Evolutionary conservation across 768 basidiomycete genomes (phyloP), one percentile per base, ranked within the genome.

Genomic region (Phanerochaete sordida): DNA sequence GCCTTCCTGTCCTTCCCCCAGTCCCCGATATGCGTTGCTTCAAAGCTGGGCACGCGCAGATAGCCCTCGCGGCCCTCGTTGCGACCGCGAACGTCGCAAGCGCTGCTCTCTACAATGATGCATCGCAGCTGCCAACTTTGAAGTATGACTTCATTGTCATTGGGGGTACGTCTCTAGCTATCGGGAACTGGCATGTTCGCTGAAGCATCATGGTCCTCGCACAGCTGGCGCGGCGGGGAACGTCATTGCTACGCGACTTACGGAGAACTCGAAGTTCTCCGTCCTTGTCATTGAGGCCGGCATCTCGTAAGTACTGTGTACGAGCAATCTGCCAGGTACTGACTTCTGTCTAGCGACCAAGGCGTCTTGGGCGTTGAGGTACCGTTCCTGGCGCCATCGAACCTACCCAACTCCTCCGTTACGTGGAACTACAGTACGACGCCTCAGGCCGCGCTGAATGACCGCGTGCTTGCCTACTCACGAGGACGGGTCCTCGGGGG

Each of bases 361-460:
- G 67, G 61, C 9, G 57, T 64, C 13, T 45, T 63, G n/a, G 45
- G 44, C 0, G 43, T 64, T 6, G 63, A 67, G 23, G 62, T 64
- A 7, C 68, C 68, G 2, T 63, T 59, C 51, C 51, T 65, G 27
- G 64, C 63, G 21, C 37, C 45, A 3, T 48, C 58, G 7, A 54
- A 54, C 53, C 57, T 66, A 21, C 66, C 68, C 3, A 60, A 59
- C 23, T 66, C 66, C 1, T 35, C 61, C 1, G 56, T 62, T 48
- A 63, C 65, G 60, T 73, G 72, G 72, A 71, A 73, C 60, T 72
- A 67, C 53, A 69, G 67, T 21, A 70, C 65, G 2, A 55, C 59
- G 3, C 60, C 69, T 2, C 71, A 72, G 55, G 3, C 60, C 1
- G 63, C 60, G 2, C 62, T 69, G 19, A 56, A 64, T 33, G 56